Evolutionary conservation across 1,139 yeast genomes (phyloP).

Genomic region (Debaryomyces fabryi): DNA sequence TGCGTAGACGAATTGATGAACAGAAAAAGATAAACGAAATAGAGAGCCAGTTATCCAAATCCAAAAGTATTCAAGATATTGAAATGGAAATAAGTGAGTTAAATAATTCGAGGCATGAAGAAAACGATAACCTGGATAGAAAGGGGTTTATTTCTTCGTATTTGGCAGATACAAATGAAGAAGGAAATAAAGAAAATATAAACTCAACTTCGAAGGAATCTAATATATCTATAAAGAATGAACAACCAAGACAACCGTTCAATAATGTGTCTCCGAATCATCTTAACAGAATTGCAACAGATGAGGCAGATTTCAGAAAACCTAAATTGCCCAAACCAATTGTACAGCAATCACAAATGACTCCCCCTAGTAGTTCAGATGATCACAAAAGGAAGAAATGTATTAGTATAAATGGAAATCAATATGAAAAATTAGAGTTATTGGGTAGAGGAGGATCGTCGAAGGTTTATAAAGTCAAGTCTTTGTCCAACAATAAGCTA

Average conservation of each 20-base stretch:
- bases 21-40: conserved; percentile 25
- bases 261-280: conserved; percentile 20
- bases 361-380: conserved; percentile 11
- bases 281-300: conserved; percentile 13
- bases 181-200: conserved; percentile 12
- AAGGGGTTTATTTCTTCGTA: background rate
- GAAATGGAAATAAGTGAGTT: conserved; percentile 5
- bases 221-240: background rate
- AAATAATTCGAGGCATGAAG: conserved; percentile 4
- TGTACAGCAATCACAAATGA: conserved; percentile 7
- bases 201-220: background rate
- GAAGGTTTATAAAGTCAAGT: conserved; percentile 81
- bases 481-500: conserved; percentile 50
- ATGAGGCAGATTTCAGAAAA: conserved; percentile 25
- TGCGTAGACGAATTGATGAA: conserved; percentile 31
- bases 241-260: conserved; percentile 16
- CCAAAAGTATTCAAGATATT: conserved; percentile 3
- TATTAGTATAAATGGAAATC: conserved; percentile 54
- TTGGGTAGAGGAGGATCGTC: conserved; percentile 95
- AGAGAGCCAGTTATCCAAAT: conserved; percentile 12
- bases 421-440: conserved; percentile 75
- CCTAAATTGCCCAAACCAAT: conserved; percentile 24
- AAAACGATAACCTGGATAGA: background rate
- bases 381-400: conserved; percentile 31
- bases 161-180: background rate